A percentile compares a stretch with the other conserved stretches of the same genome.
phyloP scores from a whole-genome alignment of 345 rosid species.

The Ailanthus altissimus region DNA sequence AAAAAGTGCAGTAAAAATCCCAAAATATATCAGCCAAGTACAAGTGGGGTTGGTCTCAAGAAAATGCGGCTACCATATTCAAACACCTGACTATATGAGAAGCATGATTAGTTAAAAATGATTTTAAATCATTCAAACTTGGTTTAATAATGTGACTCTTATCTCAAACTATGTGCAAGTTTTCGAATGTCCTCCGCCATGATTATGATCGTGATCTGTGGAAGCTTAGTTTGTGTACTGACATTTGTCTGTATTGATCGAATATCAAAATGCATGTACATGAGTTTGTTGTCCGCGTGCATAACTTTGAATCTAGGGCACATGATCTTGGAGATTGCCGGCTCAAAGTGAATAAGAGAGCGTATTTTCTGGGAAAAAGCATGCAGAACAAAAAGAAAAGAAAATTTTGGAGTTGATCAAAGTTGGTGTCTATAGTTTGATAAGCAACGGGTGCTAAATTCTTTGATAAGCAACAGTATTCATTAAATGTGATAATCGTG shows the following conservation, averaged over 20 bases:
- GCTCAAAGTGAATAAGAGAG: constrained; percentile 4
- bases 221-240: constrained; percentile 38
- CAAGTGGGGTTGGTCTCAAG: constrained; percentile 64
- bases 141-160: constrained; percentile 10
- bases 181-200: constrained; percentile 27
- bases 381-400: constrained; percentile 3
- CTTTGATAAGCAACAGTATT: not conserved
- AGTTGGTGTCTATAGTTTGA: not conserved
- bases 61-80: constrained; percentile 60
- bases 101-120: constrained; percentile 21
- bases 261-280: constrained; percentile 13
- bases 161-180: not conserved
- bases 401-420: not conserved
- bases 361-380: constrained; percentile 18
- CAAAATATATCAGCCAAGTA: constrained; percentile 24
- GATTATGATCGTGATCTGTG: constrained; percentile 24
- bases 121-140: constrained; percentile 13
- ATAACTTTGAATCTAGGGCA: constrained; percentile 22
- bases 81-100: constrained; percentile 17
- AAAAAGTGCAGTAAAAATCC: constrained; percentile 26
- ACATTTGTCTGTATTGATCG: constrained; percentile 34
- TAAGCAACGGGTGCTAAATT: not conserved
- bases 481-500: no score
- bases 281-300: constrained; percentile 35
- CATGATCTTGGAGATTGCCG: constrained; percentile 15